phyloP scores from a whole-genome alignment of 352 stramenopile species.

The Phytopythium mirpurense region DNA sequence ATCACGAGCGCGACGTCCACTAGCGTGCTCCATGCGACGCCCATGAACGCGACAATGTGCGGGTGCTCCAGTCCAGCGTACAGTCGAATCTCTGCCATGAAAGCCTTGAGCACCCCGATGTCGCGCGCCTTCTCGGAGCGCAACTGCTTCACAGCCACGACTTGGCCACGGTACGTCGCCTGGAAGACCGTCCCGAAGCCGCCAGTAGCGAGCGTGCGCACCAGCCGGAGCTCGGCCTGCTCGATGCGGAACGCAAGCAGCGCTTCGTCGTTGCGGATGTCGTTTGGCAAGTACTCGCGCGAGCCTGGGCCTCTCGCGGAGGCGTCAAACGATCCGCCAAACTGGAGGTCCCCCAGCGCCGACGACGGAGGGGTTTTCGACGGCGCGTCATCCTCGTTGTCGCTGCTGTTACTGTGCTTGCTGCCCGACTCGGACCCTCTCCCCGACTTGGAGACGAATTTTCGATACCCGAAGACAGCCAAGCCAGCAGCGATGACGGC shows the following conservation, averaged over 20 bases:
- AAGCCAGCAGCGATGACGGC: background rate
- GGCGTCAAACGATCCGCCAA: background rate
- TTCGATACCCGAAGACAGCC: background rate
- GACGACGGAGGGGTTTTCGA: background rate
- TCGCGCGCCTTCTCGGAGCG: slow-evolving; percentile 24
- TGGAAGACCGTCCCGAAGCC: slow-evolving; percentile 34
- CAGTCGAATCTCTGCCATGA: slow-evolving; percentile 52
- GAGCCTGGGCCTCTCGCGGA: background rate
- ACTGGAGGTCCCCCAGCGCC: background rate
- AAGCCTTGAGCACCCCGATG: slow-evolving; percentile 18
- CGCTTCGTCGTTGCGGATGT: slow-evolving; percentile 38
- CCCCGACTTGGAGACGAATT: background rate
- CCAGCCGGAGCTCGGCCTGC: slow-evolving; percentile 21
- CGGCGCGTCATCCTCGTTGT: background rate
- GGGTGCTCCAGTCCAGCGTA: slow-evolving; percentile 30
- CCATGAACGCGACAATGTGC: slow-evolving; percentile 39
- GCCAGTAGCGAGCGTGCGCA: slow-evolving; percentile 19
- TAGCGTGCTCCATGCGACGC: slow-evolving; percentile 35
- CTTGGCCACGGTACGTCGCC: slow-evolving; percentile 16
- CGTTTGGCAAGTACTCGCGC: slow-evolving; percentile 25
- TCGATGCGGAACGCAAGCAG: slow-evolving; percentile 29
- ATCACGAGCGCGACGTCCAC: slow-evolving; percentile 31
- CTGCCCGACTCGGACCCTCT: background rate
- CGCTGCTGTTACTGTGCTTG: background rate
- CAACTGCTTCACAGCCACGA: slow-evolving; percentile 43